Percentiles rank a stretch among this genome's conserved stretches.
Conservation (phyloP, 2,329 filamentous ascomycete genomes). For the Ophiostoma montium region DNA sequence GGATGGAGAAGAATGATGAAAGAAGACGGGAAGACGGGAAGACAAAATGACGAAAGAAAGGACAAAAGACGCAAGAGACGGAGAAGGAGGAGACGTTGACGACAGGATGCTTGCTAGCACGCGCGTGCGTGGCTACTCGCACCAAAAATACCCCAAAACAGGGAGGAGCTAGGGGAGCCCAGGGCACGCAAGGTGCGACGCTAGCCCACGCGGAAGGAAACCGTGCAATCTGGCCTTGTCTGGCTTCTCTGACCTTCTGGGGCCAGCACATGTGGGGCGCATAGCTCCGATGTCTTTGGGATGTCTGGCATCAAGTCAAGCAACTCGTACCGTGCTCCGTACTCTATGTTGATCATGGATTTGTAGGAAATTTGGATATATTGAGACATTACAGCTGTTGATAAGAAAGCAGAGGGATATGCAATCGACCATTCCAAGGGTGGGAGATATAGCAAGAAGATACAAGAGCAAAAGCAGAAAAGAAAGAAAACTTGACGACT, state of each 20-base stretch:
- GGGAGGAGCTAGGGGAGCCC: background rate
- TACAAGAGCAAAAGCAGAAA: background rate
- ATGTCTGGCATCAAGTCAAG: no score
- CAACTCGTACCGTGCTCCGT: no score
- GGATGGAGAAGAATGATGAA: constrained; percentile 6
- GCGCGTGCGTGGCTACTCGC: background rate
- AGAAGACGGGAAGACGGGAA: constrained; percentile 10
- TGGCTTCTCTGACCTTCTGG: constrained; percentile 5
- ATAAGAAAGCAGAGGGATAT: background rate
- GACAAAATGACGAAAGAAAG: background rate
- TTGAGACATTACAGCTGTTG: background rate
- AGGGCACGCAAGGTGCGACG: constrained; percentile 5
- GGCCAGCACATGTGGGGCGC: background rate
- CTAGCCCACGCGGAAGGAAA: background rate
- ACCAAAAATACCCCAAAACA: background rate
- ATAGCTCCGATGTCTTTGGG: background rate
- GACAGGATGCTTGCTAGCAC: constrained; percentile 2
- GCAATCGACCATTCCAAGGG: no score
- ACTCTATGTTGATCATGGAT: no score
- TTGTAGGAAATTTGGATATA: no score
- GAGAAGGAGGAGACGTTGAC: background rate
- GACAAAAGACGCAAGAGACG: background rate
- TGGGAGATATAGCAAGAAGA: background rate
- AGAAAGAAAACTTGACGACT: background rate
- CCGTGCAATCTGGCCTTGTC: constrained; percentile 18